Base-by-base conservation (phyloP, 2,329 filamentous ascomycete species). In the Cladophialophora chaetospira region DNA sequence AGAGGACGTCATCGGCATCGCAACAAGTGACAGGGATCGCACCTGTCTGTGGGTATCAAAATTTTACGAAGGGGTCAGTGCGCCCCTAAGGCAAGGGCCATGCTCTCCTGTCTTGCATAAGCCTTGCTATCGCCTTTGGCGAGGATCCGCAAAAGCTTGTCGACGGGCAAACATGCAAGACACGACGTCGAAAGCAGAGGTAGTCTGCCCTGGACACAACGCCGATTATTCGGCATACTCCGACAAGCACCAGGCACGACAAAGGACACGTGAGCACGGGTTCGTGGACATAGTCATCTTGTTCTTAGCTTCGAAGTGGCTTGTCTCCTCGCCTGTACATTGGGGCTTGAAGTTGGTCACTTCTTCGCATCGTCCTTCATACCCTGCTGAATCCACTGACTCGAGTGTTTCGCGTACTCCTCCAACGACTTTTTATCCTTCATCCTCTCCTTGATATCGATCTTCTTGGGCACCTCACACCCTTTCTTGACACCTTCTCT, bases 401-500 rank as follows among this genome's bases (percentile, higher is more conserved):
- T 57, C 4, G 55, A 63, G 42, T 65, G 65, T 49, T 70, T 69
- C 17, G 72, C 71, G 51, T 69, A 63, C 63, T 71, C 72, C 38
- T 68, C 47, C 70, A 84, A 76, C 67, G 81, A 77, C 63, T 81
- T 69, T 65, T 81, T 80, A 65, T 84, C 76, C 67, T 78, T 78
- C 44, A 82, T 54, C 35, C 60, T 61, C 21, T 88, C 84, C 65
- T 79, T 86, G 66, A 84, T 78, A 6, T 69, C 79, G 66, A 91
- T 83, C 26, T 74, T 80, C 9, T 80, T 77, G 2, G 89, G 89
- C 10, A 93, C 84, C 73, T 93, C 80, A 53, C 85, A 79, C 17
- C 89, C 91, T 72, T 87, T 89, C 74, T 93, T 84, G 15, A 92
- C 82, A 1, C 79, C 90, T 0, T 87, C 85, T 1, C 90, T 82